These are phyloP conservation scores for Botrytis hyacinthi DNA, from an alignment of 2,329 filamentous ascomycete species.

Conservation along the genomic window DNA sequence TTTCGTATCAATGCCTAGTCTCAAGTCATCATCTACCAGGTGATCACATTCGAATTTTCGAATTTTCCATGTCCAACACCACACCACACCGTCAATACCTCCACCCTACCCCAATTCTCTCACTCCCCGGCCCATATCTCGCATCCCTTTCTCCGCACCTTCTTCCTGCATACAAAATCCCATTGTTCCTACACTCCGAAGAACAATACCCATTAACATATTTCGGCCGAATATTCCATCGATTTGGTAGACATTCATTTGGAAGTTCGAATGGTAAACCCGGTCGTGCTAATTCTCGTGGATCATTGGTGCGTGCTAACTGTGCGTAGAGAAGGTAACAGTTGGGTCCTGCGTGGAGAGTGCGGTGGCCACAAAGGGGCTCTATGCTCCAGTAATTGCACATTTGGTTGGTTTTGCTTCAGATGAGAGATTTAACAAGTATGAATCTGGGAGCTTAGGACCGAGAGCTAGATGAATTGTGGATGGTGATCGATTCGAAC, in stretches of 20 bases:
- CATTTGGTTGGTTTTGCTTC: slow-evolving; percentile 25
- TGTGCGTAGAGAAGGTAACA: slow-evolving; percentile 37
- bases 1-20: too few relatives aligned
- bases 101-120: slow-evolving; percentile 38
- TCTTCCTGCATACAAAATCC: slow-evolving; percentile 22
- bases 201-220: slow-evolving; percentile 31
- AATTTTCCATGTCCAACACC: not conserved
- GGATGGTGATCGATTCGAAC: slow-evolving; percentile 20
- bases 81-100: slow-evolving; percentile 24
- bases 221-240: slow-evolving; percentile 28
- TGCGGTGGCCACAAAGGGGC: slow-evolving; percentile 35
- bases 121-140: slow-evolving; percentile 33
- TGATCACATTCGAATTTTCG: not conserved
- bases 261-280: slow-evolving; percentile 35
- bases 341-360: slow-evolving; percentile 33
- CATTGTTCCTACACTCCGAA: slow-evolving; percentile 37
- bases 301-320: slow-evolving; percentile 38
- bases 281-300: slow-evolving; percentile 24
- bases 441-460: not conserved
- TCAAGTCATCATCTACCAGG: not conserved
- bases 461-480: not conserved
- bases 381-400: slow-evolving; percentile 36
- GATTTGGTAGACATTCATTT: slow-evolving; percentile 31
- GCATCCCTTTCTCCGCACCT: slow-evolving; percentile 34
- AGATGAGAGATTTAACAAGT: not conserved